Conservation (phyloP, 495 filamentous ascomycete genomes). For the Hypoxylon trugodes region DNA sequence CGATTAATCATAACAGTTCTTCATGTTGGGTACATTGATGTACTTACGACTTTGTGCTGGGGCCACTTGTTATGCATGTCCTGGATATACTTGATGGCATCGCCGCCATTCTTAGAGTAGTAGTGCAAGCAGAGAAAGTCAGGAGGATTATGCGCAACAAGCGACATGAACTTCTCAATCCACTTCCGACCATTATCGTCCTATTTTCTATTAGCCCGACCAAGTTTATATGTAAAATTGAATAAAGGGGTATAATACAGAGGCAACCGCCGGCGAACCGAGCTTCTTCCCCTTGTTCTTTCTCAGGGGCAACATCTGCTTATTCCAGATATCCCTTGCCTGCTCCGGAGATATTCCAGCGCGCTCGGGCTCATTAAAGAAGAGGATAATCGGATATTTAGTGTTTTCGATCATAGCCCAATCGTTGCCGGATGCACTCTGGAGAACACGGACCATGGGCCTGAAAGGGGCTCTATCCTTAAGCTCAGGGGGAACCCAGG, state of each 20-base stretch:
- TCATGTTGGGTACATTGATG: not conserved
- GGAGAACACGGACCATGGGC: constrained; percentile 52
- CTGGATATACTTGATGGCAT: constrained; percentile 42
- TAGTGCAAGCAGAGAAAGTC: constrained; percentile 59
- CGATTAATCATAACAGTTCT: not conserved
- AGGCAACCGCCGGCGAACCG: constrained; percentile 42
- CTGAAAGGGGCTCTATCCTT: constrained; percentile 52
- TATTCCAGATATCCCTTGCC: constrained; percentile 52
- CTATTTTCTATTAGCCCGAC: constrained; percentile 25
- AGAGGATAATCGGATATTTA: constrained; percentile 49
- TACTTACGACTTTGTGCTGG: constrained; percentile 39
- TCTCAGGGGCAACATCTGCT: constrained; percentile 51
- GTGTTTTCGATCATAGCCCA: constrained; percentile 47
- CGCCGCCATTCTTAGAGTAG: constrained; percentile 52
- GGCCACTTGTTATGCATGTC: constrained; percentile 49
- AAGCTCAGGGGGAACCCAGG: constrained; percentile 56
- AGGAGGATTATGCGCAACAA: constrained; percentile 43
- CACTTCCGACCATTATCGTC: constrained; percentile 49
- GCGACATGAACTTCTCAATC: constrained; percentile 56
- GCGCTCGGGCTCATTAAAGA: constrained; percentile 59
- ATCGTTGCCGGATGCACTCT: constrained; percentile 46
- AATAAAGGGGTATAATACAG: constrained; percentile 29
- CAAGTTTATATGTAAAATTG: not conserved
- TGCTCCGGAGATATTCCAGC: constrained; percentile 49
- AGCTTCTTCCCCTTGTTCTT: constrained; percentile 53